A percentile compares a stretch with the other conserved stretches of the same genome.
These are phyloP conservation scores for Podila horticola DNA, from an alignment of 192 early-diverging fungal species.

Conservation along the genomic window DNA sequence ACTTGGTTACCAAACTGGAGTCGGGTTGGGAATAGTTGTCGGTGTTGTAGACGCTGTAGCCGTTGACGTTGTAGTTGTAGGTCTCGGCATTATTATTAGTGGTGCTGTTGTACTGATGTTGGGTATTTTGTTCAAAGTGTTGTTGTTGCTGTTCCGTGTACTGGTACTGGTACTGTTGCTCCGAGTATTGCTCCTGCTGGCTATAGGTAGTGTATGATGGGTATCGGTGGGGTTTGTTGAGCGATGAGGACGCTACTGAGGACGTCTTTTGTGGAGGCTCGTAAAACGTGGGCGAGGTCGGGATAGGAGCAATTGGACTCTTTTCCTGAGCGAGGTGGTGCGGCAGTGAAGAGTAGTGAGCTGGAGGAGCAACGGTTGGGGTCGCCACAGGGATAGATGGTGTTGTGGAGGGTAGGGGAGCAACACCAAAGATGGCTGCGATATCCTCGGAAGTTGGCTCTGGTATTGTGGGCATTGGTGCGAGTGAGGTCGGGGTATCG, in stretches of 20 bases:
- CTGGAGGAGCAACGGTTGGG: conserved; percentile 8
- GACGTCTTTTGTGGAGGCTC: neutral
- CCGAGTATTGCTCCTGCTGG: neutral
- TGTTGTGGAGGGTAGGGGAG: neutral
- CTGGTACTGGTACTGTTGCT: neutral
- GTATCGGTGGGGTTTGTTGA: conserved; percentile 6
- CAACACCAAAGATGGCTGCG: conserved; percentile 41
- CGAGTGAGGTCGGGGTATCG: neutral
- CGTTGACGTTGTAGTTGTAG: conserved; percentile 16
- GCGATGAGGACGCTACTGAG: neutral
- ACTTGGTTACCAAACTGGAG: neutral
- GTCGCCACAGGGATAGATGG: neutral
- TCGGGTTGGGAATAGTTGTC: conserved; percentile 1
- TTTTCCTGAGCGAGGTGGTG: conserved; percentile 17
- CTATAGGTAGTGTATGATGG: conserved; percentile 1
- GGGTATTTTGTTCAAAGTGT: conserved; percentile 6
- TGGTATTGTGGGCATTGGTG: conserved; percentile 1
- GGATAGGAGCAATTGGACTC: conserved; percentile 17
- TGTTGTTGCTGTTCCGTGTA: conserved; percentile 6
- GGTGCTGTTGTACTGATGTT: conserved; percentile 2
- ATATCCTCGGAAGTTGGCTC: conserved; percentile 32
- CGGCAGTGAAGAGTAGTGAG: conserved; percentile 14
- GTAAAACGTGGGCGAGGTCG: neutral
- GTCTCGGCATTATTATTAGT: neutral
- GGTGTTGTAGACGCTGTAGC: conserved; percentile 17